Evolutionary conservation across 306 rosid species (phyloP).

Genomic region (Casuarina equisetifolia): DNA sequence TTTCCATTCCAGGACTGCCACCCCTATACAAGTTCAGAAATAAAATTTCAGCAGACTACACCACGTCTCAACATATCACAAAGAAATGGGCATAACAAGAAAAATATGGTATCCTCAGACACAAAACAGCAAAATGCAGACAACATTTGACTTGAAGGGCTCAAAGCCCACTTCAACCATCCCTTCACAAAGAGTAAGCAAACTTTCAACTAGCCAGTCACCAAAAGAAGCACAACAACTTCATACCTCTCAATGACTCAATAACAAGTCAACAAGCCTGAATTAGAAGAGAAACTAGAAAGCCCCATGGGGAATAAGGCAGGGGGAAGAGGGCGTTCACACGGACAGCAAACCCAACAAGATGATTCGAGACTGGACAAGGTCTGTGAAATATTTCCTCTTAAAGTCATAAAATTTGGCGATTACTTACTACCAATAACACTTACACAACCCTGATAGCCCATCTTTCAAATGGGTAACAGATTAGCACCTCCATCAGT

Average conservation of each 20-base stretch:
- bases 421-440: background rate
- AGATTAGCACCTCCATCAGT: background rate
- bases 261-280: background rate
- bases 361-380: background rate
- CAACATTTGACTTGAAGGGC: background rate
- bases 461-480: background rate
- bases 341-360: background rate
- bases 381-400: background rate
- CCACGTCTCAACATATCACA: background rate
- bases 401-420: background rate
- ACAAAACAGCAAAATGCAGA: background rate
- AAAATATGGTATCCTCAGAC: background rate
- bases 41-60: slow-evolving; percentile 34
- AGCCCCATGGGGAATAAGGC: too few species aligned
- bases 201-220: background rate
- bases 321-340: background rate
- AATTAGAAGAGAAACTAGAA: background rate
- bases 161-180: background rate
- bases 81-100: background rate
- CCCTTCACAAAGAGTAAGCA: background rate
- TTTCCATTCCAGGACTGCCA: slow-evolving; percentile 66
- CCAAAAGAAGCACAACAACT: background rate
- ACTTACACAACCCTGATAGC: background rate
- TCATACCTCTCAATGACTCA: background rate
- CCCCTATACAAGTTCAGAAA: slow-evolving; percentile 44